Conservation (phyloP, 148 eudicot genomes). For the Fagopyrum homotropicum region DNA sequence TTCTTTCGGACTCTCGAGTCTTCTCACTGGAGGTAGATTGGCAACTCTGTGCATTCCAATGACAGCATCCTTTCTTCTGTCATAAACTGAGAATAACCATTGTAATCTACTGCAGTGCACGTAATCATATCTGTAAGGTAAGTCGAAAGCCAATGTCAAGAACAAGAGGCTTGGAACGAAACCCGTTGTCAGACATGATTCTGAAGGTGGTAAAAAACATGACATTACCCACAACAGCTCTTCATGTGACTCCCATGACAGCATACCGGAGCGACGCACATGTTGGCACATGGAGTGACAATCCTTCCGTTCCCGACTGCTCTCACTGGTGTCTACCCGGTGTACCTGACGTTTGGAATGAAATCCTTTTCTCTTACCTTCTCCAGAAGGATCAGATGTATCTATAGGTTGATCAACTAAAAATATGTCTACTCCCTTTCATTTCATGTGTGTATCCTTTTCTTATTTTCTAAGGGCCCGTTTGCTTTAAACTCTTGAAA, state of each 20-base stretch:
- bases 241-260: constrained; percentile 75
- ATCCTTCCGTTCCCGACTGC: constrained; percentile 69
- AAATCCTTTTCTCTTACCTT: constrained; percentile 56
- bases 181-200: constrained; percentile 44
- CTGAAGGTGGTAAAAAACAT: constrained; percentile 42
- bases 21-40: constrained; percentile 75
- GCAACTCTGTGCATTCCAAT: neutral
- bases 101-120: constrained; percentile 34
- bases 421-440: neutral
- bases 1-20: constrained; percentile 91
- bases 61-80: neutral
- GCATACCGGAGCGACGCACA: constrained; percentile 84
- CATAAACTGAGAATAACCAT: neutral
- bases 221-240: constrained; percentile 42
- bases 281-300: constrained; percentile 73
- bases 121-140: constrained; percentile 56
- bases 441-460: constrained; percentile 5
- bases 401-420: constrained; percentile 5
- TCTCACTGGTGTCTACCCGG: constrained; percentile 96
- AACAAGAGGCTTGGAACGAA: constrained; percentile 44
- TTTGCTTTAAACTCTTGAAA: no score
- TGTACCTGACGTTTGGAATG: constrained; percentile 87
- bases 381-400: constrained; percentile 28
- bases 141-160: constrained; percentile 39
- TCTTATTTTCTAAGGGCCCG: neutral